A percentile compares a stretch with the other conserved stretches of the same genome.
Conservation (phyloP, 768 basidiomycete species). For the Rhizopogon sp. region DNA sequence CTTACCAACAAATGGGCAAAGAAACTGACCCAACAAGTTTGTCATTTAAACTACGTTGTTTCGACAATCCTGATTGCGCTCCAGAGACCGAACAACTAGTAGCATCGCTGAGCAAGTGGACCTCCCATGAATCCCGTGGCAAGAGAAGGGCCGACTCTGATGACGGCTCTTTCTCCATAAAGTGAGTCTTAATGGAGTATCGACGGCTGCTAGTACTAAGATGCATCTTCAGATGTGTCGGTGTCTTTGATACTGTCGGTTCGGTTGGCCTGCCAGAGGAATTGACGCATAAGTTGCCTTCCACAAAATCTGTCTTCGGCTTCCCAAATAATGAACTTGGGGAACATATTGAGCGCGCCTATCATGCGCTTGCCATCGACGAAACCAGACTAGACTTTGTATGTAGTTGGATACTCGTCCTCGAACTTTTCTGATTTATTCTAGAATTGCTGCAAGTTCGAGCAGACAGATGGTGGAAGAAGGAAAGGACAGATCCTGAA, state of each 20-base stretch:
- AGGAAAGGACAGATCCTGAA: constrained; percentile 54
- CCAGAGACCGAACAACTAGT: constrained; percentile 36
- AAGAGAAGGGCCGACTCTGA: constrained; percentile 45
- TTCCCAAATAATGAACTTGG: constrained; percentile 58
- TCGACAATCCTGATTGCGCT: neutral
- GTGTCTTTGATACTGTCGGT: constrained; percentile 79
- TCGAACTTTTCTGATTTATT: neutral
- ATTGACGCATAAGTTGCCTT: constrained; percentile 39
- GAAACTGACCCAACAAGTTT: constrained; percentile 41
- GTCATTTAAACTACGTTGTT: neutral
- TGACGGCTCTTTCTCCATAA: constrained; percentile 50
- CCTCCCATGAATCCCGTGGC: constrained; percentile 44
- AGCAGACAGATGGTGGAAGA: constrained; percentile 48
- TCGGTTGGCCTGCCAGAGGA: constrained; percentile 68
- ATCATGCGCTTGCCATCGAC: constrained; percentile 66
- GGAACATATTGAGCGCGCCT: constrained; percentile 58
- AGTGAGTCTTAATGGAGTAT: constrained; percentile 34
- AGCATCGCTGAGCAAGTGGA: constrained; percentile 50
- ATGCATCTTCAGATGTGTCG: constrained; percentile 45
- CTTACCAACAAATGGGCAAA: constrained; percentile 60
- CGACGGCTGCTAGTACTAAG: neutral
- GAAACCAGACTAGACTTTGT: constrained; percentile 69
- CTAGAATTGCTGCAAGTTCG: constrained; percentile 61
- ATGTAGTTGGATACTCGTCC: constrained; percentile 15
- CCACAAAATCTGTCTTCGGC: constrained; percentile 52